Evolutionary conservation across 176 grass and related monocot species (phyloP).

Genomic region (Miscanthus lutarioriparius): DNA sequence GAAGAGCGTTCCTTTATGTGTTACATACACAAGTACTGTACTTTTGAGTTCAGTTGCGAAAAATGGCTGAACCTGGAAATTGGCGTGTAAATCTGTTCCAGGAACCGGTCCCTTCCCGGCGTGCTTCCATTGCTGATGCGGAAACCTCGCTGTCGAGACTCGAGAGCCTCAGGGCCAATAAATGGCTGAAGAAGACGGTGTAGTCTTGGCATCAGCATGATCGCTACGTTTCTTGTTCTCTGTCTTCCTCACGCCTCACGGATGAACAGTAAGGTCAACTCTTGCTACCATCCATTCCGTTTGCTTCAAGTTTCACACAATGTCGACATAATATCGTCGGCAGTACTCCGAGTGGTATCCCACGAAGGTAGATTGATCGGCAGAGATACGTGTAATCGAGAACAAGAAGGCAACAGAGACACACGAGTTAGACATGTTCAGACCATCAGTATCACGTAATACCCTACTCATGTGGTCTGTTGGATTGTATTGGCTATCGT

Average conservation of each 20-base stretch:
- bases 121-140: background rate
- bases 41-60: background rate
- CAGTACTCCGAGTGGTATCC: too few relatives aligned
- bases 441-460: too few relatives aligned
- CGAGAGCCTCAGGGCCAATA: background rate
- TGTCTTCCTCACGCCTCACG: background rate
- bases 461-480: too few relatives aligned
- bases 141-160: conserved; percentile 6
- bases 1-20: background rate
- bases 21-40: background rate
- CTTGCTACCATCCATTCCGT: background rate
- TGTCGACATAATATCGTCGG: too few relatives aligned
- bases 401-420: too few relatives aligned
- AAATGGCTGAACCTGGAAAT: background rate
- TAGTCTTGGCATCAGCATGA: conserved; percentile 17
- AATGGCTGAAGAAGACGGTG: background rate
- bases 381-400: too few relatives aligned
- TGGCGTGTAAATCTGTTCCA: background rate
- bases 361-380: too few relatives aligned
- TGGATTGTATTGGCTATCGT: too few relatives aligned
- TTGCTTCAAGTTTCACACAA: conserved; percentile 35
- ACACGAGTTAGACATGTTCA: too few relatives aligned
- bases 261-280: background rate
- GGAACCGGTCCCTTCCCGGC: background rate
- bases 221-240: background rate